phyloP scores from a whole-genome alignment of 106 monocot genomes.

The Allium fistulosum region DNA sequence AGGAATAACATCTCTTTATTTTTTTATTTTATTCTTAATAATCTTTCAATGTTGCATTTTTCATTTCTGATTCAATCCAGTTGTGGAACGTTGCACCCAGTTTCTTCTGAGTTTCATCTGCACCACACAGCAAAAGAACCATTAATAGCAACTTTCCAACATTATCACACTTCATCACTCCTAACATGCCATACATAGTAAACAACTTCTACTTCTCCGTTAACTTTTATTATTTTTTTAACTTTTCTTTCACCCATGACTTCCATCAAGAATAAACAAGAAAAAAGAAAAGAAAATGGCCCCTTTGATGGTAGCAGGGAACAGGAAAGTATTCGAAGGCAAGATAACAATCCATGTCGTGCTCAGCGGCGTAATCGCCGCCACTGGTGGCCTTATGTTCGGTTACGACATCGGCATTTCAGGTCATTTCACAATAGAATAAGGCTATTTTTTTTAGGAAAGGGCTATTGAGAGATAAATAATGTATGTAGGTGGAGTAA shows the following conservation, averaged over 20 bases:
- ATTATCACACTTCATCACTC: neutral
- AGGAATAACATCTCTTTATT: too few relatives aligned
- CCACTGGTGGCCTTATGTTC: slow-evolving; percentile 5
- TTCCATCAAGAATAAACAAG: neutral
- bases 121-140: neutral
- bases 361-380: neutral
- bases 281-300: neutral
- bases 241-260: neutral
- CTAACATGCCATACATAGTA: neutral
- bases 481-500: slow-evolving; percentile 11
- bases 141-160: neutral
- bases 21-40: too few relatives aligned
- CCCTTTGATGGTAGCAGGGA: neutral
- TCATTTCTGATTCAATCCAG: too few relatives aligned
- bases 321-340: neutral
- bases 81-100: too few relatives aligned
- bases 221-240: neutral
- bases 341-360: slow-evolving; percentile 3
- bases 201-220: neutral
- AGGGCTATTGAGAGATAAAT: neutral
- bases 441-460: neutral
- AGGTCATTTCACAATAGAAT: neutral
- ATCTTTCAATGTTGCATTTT: too few relatives aligned
- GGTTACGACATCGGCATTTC: slow-evolving; percentile 5
- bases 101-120: neutral